Conservation (phyloP, 108 stramenopile species). For the Pseudonitzschia multiseries region DNA sequence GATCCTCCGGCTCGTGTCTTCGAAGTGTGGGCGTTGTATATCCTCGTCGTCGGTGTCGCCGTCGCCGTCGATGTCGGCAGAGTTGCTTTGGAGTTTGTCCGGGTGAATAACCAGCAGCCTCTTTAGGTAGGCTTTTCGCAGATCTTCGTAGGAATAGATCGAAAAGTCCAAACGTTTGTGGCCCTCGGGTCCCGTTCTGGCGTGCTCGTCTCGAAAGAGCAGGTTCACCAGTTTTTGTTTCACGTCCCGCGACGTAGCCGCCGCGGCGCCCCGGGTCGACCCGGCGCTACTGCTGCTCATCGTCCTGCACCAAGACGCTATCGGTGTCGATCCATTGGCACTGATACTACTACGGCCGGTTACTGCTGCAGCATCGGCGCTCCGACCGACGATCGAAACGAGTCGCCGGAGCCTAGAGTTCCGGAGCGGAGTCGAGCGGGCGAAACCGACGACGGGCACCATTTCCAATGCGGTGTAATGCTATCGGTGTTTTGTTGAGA, state of each 20-base stretch:
- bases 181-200: slow-evolving; percentile 31
- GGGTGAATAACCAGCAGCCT: slow-evolving; percentile 71
- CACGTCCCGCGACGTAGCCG: slow-evolving; percentile 30
- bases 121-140: slow-evolving; percentile 60
- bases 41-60: not conserved
- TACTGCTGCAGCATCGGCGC: too few relatives aligned
- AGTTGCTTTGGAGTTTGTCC: slow-evolving; percentile 42
- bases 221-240: slow-evolving; percentile 45
- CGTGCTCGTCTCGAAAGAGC: slow-evolving; percentile 41
- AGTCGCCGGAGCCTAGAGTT: too few relatives aligned
- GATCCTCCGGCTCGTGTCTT: too few relatives aligned
- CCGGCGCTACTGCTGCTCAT: not conserved
- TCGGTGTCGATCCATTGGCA: not conserved
- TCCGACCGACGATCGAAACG: not conserved
- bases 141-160: slow-evolving; percentile 48
- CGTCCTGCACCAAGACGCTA: not conserved
- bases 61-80: too few relatives aligned
- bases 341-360: too few relatives aligned
- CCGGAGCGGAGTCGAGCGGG: too few relatives aligned
- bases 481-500: too few relatives aligned
- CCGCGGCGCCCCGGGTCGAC: not conserved
- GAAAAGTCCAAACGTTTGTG: slow-evolving; percentile 44
- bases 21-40: too few relatives aligned
- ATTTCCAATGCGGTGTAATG: too few relatives aligned
- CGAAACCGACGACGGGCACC: too few relatives aligned